phyloP scores from a whole-genome alignment of 352 stramenopile species.

The Globisporangium megalacanthum region DNA sequence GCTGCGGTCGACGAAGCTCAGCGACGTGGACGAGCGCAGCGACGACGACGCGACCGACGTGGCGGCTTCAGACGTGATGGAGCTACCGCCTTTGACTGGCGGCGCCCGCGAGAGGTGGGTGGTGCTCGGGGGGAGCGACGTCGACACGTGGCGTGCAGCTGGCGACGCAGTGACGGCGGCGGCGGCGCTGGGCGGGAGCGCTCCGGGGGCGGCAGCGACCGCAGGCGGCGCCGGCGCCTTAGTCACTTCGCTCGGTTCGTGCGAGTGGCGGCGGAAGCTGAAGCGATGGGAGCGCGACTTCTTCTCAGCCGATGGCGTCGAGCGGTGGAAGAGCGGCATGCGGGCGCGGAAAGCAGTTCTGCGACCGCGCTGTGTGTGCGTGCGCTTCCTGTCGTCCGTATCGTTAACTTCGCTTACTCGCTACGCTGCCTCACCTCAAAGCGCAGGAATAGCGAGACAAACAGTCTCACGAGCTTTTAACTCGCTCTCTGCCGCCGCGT shows the following conservation, averaged over 20 bases:
- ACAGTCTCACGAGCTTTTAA: not conserved
- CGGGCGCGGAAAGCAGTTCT: not conserved
- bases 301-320: conserved; percentile 21
- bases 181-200: not conserved
- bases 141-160: not conserved
- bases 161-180: not conserved
- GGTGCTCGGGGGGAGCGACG: not conserved
- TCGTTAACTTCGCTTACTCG: not conserved
- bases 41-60: conserved; percentile 49
- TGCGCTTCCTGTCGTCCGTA: not conserved
- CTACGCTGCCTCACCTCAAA: no score
- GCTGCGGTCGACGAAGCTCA: conserved; percentile 36
- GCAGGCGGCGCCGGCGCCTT: conserved; percentile 6
- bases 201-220: not conserved
- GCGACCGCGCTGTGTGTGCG: not conserved
- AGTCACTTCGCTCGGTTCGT: conserved; percentile 12
- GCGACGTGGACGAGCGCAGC: conserved; percentile 43
- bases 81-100: conserved; percentile 7
- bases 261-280: conserved; percentile 62
- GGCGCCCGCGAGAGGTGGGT: conserved; percentile 1
- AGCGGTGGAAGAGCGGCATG: conserved; percentile 68
- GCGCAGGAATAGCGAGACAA: not conserved
- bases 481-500: conserved; percentile 5
- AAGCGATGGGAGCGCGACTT: conserved; percentile 56
- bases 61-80: conserved; percentile 21